A percentile compares a stretch with the other conserved stretches of the same genome.
Evolutionary conservation across 164 flowering plant species (phyloP).

Genomic region (Macadamia integrifolia): DNA sequence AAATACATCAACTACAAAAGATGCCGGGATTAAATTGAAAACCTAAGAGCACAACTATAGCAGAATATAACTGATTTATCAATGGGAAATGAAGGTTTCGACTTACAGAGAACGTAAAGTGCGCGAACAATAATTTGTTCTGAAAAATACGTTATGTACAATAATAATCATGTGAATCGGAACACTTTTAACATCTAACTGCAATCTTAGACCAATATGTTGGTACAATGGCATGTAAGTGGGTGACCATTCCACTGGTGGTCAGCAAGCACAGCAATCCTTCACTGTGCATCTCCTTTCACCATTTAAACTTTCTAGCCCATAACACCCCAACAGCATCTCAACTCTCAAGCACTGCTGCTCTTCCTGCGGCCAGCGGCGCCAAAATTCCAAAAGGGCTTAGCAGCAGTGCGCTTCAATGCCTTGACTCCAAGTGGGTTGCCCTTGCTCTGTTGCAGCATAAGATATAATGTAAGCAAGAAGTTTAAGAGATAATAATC

Average conservation of each 20-base stretch:
- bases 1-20: neutral
- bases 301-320: neutral
- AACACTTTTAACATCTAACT: slow-evolving; percentile 2
- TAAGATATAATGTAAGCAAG: neutral
- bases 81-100: slow-evolving; percentile 5
- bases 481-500: neutral
- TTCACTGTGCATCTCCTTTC: slow-evolving; percentile 5
- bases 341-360: slow-evolving; percentile 30
- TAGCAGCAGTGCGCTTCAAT: slow-evolving; percentile 67
- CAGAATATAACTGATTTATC: slow-evolving; percentile 3
- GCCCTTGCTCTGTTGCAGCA: slow-evolving; percentile 60
- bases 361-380: slow-evolving; percentile 17
- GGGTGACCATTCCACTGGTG: neutral
- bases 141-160: slow-evolving; percentile 20
- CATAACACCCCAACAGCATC: neutral
- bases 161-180: slow-evolving; percentile 17
- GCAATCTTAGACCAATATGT: neutral
- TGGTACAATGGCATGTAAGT: slow-evolving; percentile 1
- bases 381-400: slow-evolving; percentile 39
- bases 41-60: neutral
- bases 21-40: neutral
- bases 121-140: slow-evolving; percentile 8
- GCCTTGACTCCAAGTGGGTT: slow-evolving; percentile 74
- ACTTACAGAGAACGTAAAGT: slow-evolving; percentile 18
- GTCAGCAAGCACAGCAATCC: slow-evolving; percentile 2